Percentiles rank a stretch among this genome's conserved stretches.
phyloP scores from a whole-genome alignment of 768 basidiomycete genomes.

The Cytidiella melzeri region DNA sequence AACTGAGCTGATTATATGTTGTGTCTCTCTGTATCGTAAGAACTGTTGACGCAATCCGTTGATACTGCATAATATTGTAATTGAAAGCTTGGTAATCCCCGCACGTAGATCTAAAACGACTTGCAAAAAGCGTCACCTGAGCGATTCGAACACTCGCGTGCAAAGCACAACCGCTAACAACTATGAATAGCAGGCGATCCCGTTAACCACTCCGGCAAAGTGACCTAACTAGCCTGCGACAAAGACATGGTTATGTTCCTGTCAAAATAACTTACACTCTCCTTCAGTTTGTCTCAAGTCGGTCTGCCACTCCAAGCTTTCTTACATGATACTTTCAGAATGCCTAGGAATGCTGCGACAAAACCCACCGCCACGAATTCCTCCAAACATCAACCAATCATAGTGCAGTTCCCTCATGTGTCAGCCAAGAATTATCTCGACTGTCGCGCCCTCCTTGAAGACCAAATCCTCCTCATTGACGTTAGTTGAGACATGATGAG shows the following conservation, averaged over 20 bases:
- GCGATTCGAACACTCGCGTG: slow-evolving; percentile 60
- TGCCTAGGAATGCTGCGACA: no score
- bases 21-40: neutral
- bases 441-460: slow-evolving; percentile 45
- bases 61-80: neutral
- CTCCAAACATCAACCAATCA: no score
- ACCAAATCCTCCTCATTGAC: slow-evolving; percentile 59
- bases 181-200: slow-evolving; percentile 37
- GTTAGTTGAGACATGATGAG: slow-evolving; percentile 31
- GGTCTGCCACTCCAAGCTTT: no score
- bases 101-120: neutral
- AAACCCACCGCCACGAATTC: no score
- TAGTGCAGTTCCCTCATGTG: slow-evolving; percentile 39
- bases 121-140: slow-evolving; percentile 45
- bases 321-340: no score
- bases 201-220: slow-evolving; percentile 95
- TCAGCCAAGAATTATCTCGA: slow-evolving; percentile 39
- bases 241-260: neutral
- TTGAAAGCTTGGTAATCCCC: neutral
- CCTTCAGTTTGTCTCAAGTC: no score
- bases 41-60: no score
- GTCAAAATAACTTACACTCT: neutral
- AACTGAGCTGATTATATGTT: neutral
- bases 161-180: slow-evolving; percentile 52
- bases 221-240: slow-evolving; percentile 46